A percentile compares a stretch with the other conserved stretches of the same genome.
phyloP scores from a whole-genome alignment of 306 rosid genomes.

The Mucuna pruriens region DNA sequence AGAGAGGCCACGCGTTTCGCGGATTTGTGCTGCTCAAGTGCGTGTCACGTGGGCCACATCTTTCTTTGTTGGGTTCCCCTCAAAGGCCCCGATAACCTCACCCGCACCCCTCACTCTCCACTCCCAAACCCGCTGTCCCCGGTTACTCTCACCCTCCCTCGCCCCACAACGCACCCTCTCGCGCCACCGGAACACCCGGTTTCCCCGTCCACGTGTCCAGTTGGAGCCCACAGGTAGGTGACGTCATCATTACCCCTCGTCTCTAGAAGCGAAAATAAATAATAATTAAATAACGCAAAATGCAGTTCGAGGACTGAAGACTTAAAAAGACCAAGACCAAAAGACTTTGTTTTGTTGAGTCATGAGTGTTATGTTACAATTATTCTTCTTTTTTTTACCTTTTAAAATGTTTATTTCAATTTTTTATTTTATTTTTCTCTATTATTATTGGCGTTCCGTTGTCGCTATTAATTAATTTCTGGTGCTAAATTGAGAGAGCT shows the following conservation, averaged over 20 bases:
- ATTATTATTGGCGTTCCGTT: slow-evolving; percentile 3
- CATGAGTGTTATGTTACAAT: not conserved
- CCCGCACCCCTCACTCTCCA: slow-evolving; percentile 19
- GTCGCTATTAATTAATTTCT: slow-evolving; percentile 30
- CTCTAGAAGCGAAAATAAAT: slow-evolving; percentile 25
- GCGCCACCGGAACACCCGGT: slow-evolving; percentile 20
- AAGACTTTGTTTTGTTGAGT: slow-evolving; percentile 8
- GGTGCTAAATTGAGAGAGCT: slow-evolving; percentile 43
- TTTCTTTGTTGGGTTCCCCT: slow-evolving; percentile 36
- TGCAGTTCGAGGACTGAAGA: slow-evolving; percentile 20
- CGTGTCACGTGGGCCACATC: slow-evolving; percentile 68
- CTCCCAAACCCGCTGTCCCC: slow-evolving; percentile 44
- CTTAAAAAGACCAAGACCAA: slow-evolving; percentile 45
- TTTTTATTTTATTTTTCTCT: slow-evolving; percentile 19
- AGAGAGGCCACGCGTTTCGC: slow-evolving; percentile 62
- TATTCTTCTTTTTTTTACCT: not conserved
- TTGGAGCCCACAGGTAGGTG: slow-evolving; percentile 51
- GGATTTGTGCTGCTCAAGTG: slow-evolving; percentile 53
- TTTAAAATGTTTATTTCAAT: not conserved
- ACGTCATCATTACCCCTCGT: slow-evolving; percentile 45
- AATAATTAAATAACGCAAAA: slow-evolving; percentile 22
- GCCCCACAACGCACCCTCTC: not conserved
- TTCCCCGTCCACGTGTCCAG: slow-evolving; percentile 53
- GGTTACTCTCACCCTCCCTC: not conserved
- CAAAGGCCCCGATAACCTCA: slow-evolving; percentile 37